Conservation (phyloP, 306 rosid species). For the Astragalus glycyphyllos region DNA sequence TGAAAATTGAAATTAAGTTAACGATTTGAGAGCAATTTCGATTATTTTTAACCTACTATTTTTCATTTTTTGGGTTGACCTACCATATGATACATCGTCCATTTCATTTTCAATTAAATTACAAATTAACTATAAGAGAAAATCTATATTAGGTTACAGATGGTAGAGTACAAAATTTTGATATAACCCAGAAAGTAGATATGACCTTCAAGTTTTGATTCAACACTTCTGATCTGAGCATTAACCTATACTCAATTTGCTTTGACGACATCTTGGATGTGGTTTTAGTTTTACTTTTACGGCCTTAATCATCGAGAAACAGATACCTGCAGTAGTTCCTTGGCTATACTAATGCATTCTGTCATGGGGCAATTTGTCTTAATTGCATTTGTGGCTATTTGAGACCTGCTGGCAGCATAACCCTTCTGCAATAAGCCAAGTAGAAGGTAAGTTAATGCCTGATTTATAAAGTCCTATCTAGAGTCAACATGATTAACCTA, state of each 20-base stretch:
- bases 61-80: no score
- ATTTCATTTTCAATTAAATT: conserved; percentile 17
- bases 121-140: not conserved
- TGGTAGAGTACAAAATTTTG: conserved; percentile 25
- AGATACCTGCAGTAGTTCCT: conserved; percentile 54
- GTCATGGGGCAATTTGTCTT: conserved; percentile 94
- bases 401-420: conserved; percentile 87
- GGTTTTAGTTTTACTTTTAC: conserved; percentile 11
- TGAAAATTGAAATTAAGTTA: no score
- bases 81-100: not conserved
- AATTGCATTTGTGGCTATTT: conserved; percentile 75
- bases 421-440: conserved; percentile 71
- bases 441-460: conserved; percentile 4
- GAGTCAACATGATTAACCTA: conserved; percentile 29
- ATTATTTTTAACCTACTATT: no score
- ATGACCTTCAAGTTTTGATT: conserved; percentile 5
- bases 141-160: not conserved
- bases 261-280: not conserved
- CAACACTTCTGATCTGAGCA: conserved; percentile 28
- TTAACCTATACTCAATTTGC: not conserved
- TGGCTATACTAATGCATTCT: conserved; percentile 76
- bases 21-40: no score
- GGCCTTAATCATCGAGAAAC: conserved; percentile 30
- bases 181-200: not conserved
- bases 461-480: conserved; percentile 28